A percentile compares a stretch with the other conserved stretches of the same genome.
phyloP scores from a whole-genome alignment of 495 filamentous ascomycete genomes.

The Aspergillus conjunctus region DNA sequence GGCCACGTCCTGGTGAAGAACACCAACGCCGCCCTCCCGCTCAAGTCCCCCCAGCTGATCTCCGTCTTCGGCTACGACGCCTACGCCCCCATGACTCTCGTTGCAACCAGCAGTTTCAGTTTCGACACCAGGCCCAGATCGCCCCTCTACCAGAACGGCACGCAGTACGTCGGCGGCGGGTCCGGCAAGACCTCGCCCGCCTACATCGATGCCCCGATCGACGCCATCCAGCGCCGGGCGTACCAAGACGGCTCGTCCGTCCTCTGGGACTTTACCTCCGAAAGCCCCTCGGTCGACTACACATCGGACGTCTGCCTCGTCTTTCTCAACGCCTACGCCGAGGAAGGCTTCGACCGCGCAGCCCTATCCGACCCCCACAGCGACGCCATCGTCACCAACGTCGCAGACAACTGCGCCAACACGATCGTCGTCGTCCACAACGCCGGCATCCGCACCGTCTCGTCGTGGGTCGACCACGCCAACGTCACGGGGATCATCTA shows the following conservation, averaged over 20 bases:
- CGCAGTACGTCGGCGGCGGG: constrained; percentile 65
- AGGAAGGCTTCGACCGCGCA: constrained; percentile 50
- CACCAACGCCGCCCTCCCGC: constrained; percentile 59
- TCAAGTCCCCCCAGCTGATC: constrained; percentile 56
- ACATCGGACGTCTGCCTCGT: constrained; percentile 59
- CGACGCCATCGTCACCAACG: constrained; percentile 57
- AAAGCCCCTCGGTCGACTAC: constrained; percentile 47
- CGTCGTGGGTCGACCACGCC: constrained; percentile 49
- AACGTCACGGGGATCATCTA: constrained; percentile 73
- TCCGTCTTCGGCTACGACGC: constrained; percentile 72
- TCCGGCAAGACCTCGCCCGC: constrained; percentile 62
- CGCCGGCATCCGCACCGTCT: constrained; percentile 44
- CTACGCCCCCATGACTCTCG: constrained; percentile 55
- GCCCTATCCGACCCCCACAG: constrained; percentile 37
- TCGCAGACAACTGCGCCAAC: constrained; percentile 59
- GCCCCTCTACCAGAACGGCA: constrained; percentile 49
- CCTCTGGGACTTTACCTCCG: constrained; percentile 36
- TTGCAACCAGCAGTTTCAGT: constrained; percentile 6
- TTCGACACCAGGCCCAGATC: neutral
- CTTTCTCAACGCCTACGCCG: constrained; percentile 62
- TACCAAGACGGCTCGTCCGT: constrained; percentile 50
- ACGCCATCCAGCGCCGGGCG: constrained; percentile 55
- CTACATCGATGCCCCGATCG: constrained; percentile 57
- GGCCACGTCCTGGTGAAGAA: constrained; percentile 78
- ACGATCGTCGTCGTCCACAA: constrained; percentile 54